Evolutionary conservation across 305 asterid species (phyloP).

Genomic region (Withania somnifera): DNA sequence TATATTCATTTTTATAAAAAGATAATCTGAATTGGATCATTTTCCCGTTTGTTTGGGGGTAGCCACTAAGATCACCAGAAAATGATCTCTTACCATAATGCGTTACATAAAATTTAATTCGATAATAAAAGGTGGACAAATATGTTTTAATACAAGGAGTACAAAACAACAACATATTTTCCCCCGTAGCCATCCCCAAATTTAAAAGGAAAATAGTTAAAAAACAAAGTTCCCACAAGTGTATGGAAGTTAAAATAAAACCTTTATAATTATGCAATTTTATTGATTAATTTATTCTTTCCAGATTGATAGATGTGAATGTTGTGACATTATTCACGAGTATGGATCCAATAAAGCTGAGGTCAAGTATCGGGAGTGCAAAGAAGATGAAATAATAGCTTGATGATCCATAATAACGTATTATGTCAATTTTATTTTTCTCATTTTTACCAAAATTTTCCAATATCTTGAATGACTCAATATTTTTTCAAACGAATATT

Average conservation of each 20-base stretch:
- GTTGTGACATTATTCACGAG: not conserved
- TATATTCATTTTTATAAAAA: no score
- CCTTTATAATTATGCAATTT: not conserved
- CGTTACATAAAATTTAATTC: no score
- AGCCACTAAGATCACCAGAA: no score
- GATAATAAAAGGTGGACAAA: no score
- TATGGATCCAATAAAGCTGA: not conserved
- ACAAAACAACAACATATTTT: not conserved
- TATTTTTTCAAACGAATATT: not conserved
- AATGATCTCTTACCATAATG: no score
- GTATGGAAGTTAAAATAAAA: no score
- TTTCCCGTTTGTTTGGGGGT: no score
- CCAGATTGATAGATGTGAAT: constrained; percentile 6
- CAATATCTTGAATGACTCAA: not conserved
- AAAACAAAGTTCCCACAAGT: no score
- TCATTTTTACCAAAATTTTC: not conserved
- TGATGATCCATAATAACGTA: not conserved
- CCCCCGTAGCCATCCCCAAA: no score
- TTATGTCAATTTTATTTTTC: not conserved
- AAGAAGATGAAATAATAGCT: constrained; percentile 3
- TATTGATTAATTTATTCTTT: not conserved
- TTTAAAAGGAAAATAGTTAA: no score
- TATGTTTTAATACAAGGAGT: not conserved
- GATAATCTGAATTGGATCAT: no score
- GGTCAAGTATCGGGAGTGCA: constrained; percentile 1